A percentile compares a stretch with the other conserved stretches of the same genome.
Evolutionary conservation across 768 basidiomycete species (phyloP).

Genomic region (Tulasnella sp.): DNA sequence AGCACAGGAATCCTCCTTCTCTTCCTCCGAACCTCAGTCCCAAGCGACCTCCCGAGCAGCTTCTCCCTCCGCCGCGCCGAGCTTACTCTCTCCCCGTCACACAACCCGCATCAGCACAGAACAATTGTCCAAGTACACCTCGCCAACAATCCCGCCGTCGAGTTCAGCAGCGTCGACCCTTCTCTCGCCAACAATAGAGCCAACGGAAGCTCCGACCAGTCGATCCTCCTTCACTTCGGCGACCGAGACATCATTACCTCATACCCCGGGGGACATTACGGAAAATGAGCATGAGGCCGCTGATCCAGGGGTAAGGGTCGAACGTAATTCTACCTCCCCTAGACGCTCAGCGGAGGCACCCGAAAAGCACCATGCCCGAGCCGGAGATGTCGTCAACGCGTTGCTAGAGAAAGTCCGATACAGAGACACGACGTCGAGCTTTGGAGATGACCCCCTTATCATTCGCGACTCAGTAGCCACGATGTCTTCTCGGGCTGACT

Average conservation of each 20-base stretch:
- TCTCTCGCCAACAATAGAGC: background rate
- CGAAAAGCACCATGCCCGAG: background rate
- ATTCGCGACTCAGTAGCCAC: background rate
- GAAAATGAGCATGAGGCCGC: background rate
- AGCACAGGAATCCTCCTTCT: background rate
- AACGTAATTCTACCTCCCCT: background rate
- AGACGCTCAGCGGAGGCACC: background rate
- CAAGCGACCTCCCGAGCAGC: background rate
- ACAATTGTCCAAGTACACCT: too few species aligned
- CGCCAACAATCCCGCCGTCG: background rate
- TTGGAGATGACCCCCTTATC: background rate
- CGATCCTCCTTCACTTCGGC: background rate
- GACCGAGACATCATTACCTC: slow-evolving; percentile 1
- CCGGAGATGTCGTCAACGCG: background rate
- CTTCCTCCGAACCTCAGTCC: background rate
- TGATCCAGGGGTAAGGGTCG: background rate
- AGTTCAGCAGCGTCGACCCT: background rate
- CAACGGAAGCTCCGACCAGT: background rate
- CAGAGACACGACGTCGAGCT: background rate
- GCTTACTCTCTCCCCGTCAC: background rate
- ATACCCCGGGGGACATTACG: slow-evolving; percentile 1
- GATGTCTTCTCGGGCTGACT: background rate
- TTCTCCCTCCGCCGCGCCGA: background rate
- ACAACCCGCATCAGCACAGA: background rate
- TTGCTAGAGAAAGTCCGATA: background rate